A percentile compares a stretch with the other conserved stretches of the same genome.
phyloP scores from a whole-genome alignment of 2,329 filamentous ascomycete species.

The Diaporthe caulivora region DNA sequence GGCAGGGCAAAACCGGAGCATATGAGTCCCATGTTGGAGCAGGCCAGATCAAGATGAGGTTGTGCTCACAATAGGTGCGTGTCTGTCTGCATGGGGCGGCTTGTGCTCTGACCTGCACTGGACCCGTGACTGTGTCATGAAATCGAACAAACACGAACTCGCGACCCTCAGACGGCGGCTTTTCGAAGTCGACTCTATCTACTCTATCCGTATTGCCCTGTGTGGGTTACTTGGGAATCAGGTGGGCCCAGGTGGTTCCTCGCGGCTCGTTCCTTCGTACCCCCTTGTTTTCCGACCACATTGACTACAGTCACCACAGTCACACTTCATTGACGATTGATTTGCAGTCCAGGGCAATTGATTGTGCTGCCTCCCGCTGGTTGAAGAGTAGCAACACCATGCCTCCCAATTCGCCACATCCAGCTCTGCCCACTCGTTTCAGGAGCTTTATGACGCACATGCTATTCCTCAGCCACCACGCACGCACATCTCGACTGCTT shows the following conservation, averaged over 20 bases:
- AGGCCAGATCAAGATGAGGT: neutral
- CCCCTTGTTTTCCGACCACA: slow-evolving; percentile 10
- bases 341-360: no score
- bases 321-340: no score
- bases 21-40: no score
- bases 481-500: neutral
- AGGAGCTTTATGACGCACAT: neutral
- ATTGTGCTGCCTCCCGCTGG: no score
- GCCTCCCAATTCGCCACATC: neutral
- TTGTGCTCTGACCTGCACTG: neutral
- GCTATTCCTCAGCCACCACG: neutral
- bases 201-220: neutral
- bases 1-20: no score
- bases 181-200: slow-evolving; percentile 11
- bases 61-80: neutral
- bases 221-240: slow-evolving; percentile 13
- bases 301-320: neutral
- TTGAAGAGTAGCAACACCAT: neutral
- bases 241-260: slow-evolving; percentile 13
- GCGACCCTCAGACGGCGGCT: neutral
- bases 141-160: slow-evolving; percentile 20
- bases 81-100: neutral
- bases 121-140: slow-evolving; percentile 4
- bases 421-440: neutral
- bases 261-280: slow-evolving; percentile 25